These are phyloP conservation scores for Flaveria robusta DNA, from an alignment of 129 eudicot species.

Conservation along the genomic window DNA sequence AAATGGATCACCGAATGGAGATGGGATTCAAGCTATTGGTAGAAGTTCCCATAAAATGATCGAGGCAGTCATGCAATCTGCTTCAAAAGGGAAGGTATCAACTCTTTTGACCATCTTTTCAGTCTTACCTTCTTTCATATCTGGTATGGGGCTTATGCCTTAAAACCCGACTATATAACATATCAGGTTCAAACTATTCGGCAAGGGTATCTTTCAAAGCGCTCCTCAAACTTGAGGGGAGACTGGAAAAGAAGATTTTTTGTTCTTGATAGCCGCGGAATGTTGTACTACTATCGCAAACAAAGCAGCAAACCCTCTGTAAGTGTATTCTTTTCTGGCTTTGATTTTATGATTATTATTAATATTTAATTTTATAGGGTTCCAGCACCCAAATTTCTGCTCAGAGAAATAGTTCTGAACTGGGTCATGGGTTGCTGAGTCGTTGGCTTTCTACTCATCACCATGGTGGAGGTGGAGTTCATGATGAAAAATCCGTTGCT, in stretches of 20 bases:
- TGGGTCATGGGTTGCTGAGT: conserved; percentile 94
- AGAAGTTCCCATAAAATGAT: conserved; percentile 98
- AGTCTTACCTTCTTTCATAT: conserved; percentile 4
- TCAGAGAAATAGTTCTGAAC: conserved; percentile 97
- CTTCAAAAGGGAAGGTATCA: conserved; percentile 86
- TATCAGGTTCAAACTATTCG: conserved; percentile 94
- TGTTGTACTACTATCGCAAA: conserved; percentile 89
- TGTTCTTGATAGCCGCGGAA: conserved; percentile 94
- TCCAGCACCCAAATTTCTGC: conserved; percentile 77
- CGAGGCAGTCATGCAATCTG: conserved; percentile 96
- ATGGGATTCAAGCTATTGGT: conserved; percentile 96
- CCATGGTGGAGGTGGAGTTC: conserved; percentile 70
- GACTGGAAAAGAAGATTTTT: conserved; percentile 97
- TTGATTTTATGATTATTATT: conserved; percentile 1
- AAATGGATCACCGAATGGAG: conserved; percentile 95
- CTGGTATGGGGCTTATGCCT: not conserved
- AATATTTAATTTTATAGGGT: conserved; percentile 43
- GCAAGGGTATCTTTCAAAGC: conserved; percentile 87
- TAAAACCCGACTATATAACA: not conserved
- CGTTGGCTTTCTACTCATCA: conserved; percentile 94
- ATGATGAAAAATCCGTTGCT: conserved; percentile 97
- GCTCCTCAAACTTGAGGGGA: conserved; percentile 88
- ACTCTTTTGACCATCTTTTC: not conserved
- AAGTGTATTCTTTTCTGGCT: conserved; percentile 29
- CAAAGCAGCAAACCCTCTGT: conserved; percentile 87